Percentiles rank a stretch among this genome's conserved stretches.
Evolutionary conservation across 805 yeast species (phyloP).

Genomic region (Wickerhamomyces bisporus): DNA sequence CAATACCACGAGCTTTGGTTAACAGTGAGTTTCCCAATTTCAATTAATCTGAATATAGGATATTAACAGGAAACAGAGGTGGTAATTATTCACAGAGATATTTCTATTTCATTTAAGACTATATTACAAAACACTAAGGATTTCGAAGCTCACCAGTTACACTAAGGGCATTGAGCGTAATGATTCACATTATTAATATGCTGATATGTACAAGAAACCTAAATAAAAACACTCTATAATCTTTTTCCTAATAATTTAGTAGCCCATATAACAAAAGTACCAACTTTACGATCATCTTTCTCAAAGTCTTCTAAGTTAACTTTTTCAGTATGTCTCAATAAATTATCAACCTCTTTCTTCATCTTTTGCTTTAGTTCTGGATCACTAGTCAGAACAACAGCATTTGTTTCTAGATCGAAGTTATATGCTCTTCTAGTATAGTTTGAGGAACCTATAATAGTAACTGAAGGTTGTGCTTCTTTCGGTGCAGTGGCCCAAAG

Average conservation of each 20-base stretch:
- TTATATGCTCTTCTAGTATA: conserved; percentile 87
- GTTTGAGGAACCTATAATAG: conserved; percentile 89
- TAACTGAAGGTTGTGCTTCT: conserved; percentile 57
- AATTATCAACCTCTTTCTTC: conserved; percentile 57
- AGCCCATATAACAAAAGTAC: conserved; percentile 60
- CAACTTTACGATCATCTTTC: conserved; percentile 54
- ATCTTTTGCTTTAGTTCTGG: conserved; percentile 49
- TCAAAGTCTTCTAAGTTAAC: conserved; percentile 59
- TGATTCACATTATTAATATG: not conserved
- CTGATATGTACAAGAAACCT: not conserved
- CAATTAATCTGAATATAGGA: too few relatives aligned
- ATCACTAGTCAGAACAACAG: conserved; percentile 70
- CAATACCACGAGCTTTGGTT: too few relatives aligned
- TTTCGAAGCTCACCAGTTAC: not conserved
- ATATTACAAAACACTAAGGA: not conserved
- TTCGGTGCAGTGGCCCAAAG: conserved; percentile 70
- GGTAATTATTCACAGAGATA: too few relatives aligned
- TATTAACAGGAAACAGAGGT: too few relatives aligned
- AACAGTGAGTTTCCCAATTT: too few relatives aligned
- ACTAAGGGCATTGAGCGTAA: conserved; percentile 1
- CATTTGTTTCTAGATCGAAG: conserved; percentile 85
- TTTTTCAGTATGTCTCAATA: conserved; percentile 46
- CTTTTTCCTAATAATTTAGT: conserved; percentile 58
- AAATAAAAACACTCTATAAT: conserved; percentile 27
- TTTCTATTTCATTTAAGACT: not conserved